Conservation (phyloP, 1,139 yeast species). For the Candida tropicalis region DNA sequence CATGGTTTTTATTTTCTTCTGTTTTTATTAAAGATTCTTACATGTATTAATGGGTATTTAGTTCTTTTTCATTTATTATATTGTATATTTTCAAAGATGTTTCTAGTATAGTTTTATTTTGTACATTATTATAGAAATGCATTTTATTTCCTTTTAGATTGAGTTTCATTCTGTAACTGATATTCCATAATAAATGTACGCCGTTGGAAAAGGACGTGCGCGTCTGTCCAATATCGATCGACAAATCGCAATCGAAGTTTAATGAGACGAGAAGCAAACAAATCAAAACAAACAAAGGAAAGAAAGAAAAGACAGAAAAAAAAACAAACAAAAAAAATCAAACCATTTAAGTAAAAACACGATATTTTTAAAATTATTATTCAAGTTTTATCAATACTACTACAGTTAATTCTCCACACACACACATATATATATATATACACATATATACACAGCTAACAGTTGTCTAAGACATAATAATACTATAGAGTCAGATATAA, state of each 20-base stretch:
- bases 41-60: slow-evolving; percentile 4
- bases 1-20: neutral
- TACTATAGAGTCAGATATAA: too few relatives aligned
- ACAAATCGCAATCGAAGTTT: too few relatives aligned
- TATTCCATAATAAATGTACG: too few relatives aligned
- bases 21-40: neutral
- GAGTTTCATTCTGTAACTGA: too few relatives aligned
- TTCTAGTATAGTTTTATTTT: neutral
- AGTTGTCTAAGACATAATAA: too few relatives aligned
- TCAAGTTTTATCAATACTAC: neutral
- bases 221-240: too few relatives aligned
- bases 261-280: neutral
- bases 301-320: neutral
- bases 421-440: too few relatives aligned
- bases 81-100: slow-evolving; percentile 1
- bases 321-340: slow-evolving; percentile 1
- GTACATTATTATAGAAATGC: slow-evolving; percentile 4
- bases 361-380: neutral
- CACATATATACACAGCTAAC: too few relatives aligned
- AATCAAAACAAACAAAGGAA: neutral
- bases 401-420: neutral
- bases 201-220: too few relatives aligned
- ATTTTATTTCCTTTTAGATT: neutral
- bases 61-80: slow-evolving; percentile 2
- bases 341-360: neutral